phyloP scores from a whole-genome alignment of 495 filamentous ascomycete species.

The Elaphomyces granulatus region DNA sequence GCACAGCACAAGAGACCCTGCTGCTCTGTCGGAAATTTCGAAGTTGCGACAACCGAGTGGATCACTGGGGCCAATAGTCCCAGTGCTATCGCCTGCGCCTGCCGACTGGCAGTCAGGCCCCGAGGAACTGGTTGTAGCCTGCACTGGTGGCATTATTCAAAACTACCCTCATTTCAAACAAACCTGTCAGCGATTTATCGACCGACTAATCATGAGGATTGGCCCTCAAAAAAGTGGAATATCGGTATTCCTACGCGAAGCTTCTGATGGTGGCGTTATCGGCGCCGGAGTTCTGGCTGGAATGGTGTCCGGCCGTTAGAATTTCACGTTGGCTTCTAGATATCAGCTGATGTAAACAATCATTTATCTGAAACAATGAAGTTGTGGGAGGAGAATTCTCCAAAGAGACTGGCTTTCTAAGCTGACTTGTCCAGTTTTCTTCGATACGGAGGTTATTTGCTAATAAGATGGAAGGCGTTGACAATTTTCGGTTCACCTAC shows the following conservation, averaged over 20 bases:
- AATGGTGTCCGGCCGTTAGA: constrained; percentile 28
- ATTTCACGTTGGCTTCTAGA: too few species aligned
- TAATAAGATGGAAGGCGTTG: too few species aligned
- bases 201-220: constrained; percentile 45
- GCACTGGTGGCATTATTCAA: constrained; percentile 65
- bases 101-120: constrained; percentile 34
- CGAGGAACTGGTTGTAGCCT: constrained; percentile 58
- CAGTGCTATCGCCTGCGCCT: constrained; percentile 23
- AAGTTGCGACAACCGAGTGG: constrained; percentile 3
- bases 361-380: too few species aligned
- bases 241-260: constrained; percentile 50
- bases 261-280: constrained; percentile 61
- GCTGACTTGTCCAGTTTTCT: too few species aligned
- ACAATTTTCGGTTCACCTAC: too few species aligned
- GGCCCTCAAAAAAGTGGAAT: constrained; percentile 39
- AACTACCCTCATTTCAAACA: constrained; percentile 59
- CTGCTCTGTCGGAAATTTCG: constrained; percentile 5
- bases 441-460: too few species aligned
- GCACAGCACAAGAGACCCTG: constrained; percentile 11
- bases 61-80: constrained; percentile 28
- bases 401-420: too few species aligned
- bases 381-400: too few species aligned
- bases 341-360: too few species aligned
- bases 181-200: constrained; percentile 52
- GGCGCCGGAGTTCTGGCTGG: constrained; percentile 65